A percentile compares a stretch with the other conserved stretches of the same genome.
Evolutionary conservation across 192 early-diverging fungal species (phyloP).

Genomic region (Backusella sp.): DNA sequence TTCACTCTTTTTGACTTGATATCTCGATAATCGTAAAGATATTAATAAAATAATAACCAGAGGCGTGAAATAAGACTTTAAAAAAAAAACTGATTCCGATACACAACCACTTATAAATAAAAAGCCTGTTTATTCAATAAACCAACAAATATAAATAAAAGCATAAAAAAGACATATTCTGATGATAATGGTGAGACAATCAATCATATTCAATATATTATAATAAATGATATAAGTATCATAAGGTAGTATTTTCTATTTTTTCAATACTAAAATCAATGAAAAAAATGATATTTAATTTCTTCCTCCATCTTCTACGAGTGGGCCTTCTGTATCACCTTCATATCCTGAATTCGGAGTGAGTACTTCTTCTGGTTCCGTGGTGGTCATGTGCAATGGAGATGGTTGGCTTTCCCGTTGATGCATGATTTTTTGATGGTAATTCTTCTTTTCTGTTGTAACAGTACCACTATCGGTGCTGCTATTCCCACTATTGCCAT

Average conservation of each 20-base stretch:
- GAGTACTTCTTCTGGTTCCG: background rate
- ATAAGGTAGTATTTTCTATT: background rate
- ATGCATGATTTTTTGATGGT: background rate
- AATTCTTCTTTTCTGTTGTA: background rate
- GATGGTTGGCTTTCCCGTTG: background rate
- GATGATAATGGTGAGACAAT: background rate
- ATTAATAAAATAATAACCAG: background rate
- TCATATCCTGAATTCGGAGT: constrained; percentile 1
- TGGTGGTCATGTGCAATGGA: background rate
- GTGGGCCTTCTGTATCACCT: background rate
- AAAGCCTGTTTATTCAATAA: background rate
- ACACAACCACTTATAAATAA: background rate
- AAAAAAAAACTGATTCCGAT: background rate
- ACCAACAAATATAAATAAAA: background rate
- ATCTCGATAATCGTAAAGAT: background rate
- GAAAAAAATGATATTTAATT: background rate
- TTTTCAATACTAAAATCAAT: background rate
- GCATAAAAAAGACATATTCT: background rate
- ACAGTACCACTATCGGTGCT: background rate
- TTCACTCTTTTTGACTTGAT: background rate
- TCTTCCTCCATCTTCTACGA: background rate
- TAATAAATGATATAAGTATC: too few species aligned
- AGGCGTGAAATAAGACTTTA: background rate
- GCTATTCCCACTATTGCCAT: background rate
- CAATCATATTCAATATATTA: background rate